Conservation (phyloP, 129 eudicot genomes). For the Kitagawia praeruptora region DNA sequence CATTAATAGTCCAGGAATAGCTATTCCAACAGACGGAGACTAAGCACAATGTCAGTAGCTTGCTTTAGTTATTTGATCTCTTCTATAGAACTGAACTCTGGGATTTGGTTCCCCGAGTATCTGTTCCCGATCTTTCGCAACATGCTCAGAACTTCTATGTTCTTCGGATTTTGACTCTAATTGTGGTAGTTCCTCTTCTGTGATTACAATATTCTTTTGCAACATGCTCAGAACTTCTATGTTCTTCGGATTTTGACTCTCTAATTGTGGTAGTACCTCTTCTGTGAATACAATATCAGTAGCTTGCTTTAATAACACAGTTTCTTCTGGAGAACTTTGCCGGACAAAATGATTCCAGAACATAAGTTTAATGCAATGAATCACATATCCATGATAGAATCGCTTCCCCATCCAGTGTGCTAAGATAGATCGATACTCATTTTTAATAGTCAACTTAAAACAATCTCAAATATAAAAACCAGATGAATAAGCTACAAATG, state of each 20-base stretch:
- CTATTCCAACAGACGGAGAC: too few relatives aligned
- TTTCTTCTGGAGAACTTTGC: conserved; percentile 18
- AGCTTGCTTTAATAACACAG: conserved; percentile 16
- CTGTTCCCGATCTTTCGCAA: conserved; percentile 79
- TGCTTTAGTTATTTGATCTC: conserved; percentile 20
- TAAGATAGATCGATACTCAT: background rate
- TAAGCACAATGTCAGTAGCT: conserved; percentile 8
- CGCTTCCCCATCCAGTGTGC: conserved; percentile 13
- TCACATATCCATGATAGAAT: conserved; percentile 1
- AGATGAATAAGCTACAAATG: too few relatives aligned
- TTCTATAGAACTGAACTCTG: conserved; percentile 21
- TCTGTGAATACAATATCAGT: conserved; percentile 11
- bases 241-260: conserved; percentile 28
- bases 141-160: conserved; percentile 27
- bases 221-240: conserved; percentile 28
- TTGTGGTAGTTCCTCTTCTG: conserved; percentile 28
- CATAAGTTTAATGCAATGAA: too few relatives aligned
- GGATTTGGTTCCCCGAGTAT: conserved; percentile 42
- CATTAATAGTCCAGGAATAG: too few relatives aligned
- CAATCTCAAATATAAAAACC: too few relatives aligned
- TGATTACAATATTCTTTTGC: conserved; percentile 34
- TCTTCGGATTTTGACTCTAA: conserved; percentile 23
- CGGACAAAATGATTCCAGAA: background rate
- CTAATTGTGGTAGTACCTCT: conserved; percentile 26
- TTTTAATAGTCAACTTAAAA: too few relatives aligned